These are phyloP conservation scores for Graphiopsis chlorocephala DNA, from an alignment of 2,329 filamentous ascomycete species.

Conservation along the genomic window DNA sequence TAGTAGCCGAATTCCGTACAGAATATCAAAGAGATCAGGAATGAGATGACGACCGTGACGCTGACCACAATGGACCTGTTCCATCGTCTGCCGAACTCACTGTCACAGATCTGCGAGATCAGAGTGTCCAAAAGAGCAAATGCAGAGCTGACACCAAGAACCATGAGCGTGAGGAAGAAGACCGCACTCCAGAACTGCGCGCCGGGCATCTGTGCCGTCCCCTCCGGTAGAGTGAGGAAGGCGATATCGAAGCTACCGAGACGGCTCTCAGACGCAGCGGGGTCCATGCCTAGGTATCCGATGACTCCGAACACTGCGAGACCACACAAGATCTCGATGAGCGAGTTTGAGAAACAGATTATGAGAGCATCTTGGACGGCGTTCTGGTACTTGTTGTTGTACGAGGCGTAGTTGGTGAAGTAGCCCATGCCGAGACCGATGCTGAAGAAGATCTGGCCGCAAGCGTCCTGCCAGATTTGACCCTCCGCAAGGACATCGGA, in stretches of 20 bases:
- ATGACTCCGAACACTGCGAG: conserved; percentile 56
- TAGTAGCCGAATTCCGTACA: conserved; percentile 58
- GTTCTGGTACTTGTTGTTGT: conserved; percentile 56
- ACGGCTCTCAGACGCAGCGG: conserved; percentile 27
- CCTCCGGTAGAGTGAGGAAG: conserved; percentile 57
- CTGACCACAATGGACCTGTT: conserved; percentile 32
- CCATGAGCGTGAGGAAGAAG: conserved; percentile 55
- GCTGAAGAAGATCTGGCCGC: conserved; percentile 60
- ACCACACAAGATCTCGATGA: conserved; percentile 55
- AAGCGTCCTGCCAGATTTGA: conserved; percentile 57
- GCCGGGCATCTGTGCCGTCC: conserved; percentile 55
- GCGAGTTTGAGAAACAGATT: conserved; percentile 54
- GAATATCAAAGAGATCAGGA: conserved; percentile 55
- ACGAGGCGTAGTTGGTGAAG: conserved; percentile 59
- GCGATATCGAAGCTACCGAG: conserved; percentile 57
- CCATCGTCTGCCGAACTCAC: conserved; percentile 11
- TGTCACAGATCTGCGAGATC: conserved; percentile 33
- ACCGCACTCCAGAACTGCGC: conserved; percentile 58
- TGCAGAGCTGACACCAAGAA: conserved; percentile 50
- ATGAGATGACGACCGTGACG: conserved; percentile 47
- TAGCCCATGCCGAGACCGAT: conserved; percentile 59
- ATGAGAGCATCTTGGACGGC: conserved; percentile 59
- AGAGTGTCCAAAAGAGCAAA: conserved; percentile 54
- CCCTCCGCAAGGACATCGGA: conserved; percentile 50
- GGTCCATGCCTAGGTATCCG: conserved; percentile 45